Conservation (phyloP, 352 stramenopile species). For the Pythium utonaiense region DNA sequence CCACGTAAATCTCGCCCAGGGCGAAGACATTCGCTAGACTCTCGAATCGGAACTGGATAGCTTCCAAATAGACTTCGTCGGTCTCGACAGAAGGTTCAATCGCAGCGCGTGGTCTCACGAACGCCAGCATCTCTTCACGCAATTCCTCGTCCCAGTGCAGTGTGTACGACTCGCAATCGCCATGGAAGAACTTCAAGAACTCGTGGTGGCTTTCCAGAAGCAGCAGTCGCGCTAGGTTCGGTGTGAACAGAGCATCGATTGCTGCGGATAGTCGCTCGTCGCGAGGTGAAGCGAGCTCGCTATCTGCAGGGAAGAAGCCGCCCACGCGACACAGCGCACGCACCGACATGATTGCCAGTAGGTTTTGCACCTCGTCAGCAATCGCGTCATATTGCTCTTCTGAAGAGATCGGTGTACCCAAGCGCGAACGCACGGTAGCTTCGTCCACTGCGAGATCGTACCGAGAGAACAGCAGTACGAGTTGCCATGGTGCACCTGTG, state of each 20-base stretch:
- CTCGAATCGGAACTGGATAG: slow-evolving; percentile 66
- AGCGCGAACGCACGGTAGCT: slow-evolving; percentile 30
- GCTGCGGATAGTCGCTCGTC: slow-evolving; percentile 44
- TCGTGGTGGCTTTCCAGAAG: slow-evolving; percentile 68
- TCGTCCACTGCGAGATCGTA: slow-evolving; percentile 70
- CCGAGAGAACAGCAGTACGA: slow-evolving; percentile 60
- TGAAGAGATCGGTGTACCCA: slow-evolving; percentile 35
- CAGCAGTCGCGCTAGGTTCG: slow-evolving; percentile 63
- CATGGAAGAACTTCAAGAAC: slow-evolving; percentile 80
- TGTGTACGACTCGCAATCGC: slow-evolving; percentile 75
- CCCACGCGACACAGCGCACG: slow-evolving; percentile 64
- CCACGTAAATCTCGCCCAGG: slow-evolving; percentile 68
- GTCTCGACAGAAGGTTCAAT: slow-evolving; percentile 32
- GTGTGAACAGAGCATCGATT: slow-evolving; percentile 61
- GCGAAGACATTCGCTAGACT: slow-evolving; percentile 59
- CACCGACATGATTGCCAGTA: slow-evolving; percentile 68
- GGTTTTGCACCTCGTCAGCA: slow-evolving; percentile 56
- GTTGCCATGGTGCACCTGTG: slow-evolving; percentile 62
- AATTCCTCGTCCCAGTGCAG: slow-evolving; percentile 81
- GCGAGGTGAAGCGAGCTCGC: slow-evolving; percentile 39
- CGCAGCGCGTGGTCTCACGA: slow-evolving; percentile 39
- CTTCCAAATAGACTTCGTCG: slow-evolving; percentile 45
- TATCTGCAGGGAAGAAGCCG: slow-evolving; percentile 52
- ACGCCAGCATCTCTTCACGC: slow-evolving; percentile 56
- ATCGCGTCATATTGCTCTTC: slow-evolving; percentile 44